Evolutionary conservation across 257 asterid genomes (phyloP).

Genomic region (Solanum ahanhuiri): DNA sequence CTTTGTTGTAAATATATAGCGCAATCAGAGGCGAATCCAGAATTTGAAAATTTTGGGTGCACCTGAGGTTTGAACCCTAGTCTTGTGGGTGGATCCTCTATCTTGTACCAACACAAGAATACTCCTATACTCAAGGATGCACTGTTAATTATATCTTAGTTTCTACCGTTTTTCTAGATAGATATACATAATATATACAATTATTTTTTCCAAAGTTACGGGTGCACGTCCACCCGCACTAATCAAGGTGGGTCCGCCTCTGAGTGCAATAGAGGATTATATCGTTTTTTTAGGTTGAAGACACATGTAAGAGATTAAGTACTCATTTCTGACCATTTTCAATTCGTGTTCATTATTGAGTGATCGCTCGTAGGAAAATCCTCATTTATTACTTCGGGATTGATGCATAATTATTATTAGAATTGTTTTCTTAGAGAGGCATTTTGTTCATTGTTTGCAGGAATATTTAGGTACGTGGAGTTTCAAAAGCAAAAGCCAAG

Average conservation of each 20-base stretch:
- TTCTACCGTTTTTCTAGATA: too few relatives aligned
- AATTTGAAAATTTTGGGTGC: rapidly evolving
- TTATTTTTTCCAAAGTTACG: too few relatives aligned
- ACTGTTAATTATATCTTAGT: too few relatives aligned
- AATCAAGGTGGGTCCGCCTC: too few relatives aligned
- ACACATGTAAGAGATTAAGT: not conserved
- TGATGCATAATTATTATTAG: not conserved
- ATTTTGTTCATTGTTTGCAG: constrained; percentile 25
- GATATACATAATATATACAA: too few relatives aligned
- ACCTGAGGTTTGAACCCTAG: too few relatives aligned
- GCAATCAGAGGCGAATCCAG: rapidly evolving
- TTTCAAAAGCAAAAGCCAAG: constrained; percentile 94
- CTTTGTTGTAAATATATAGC: not conserved
- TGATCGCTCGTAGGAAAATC: too few relatives aligned
- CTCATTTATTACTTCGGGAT: not conserved
- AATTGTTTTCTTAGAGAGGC: not conserved
- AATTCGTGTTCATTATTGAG: not conserved
- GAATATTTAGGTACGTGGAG: constrained; percentile 69
- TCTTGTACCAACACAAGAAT: too few relatives aligned
- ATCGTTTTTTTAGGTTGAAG: not conserved
- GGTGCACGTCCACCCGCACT: too few relatives aligned
- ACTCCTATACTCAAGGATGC: too few relatives aligned
- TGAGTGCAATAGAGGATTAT: not conserved
- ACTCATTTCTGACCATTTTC: too few relatives aligned
- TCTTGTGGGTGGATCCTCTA: too few relatives aligned